These are phyloP conservation scores for Colletotrichum endophyticum DNA, from an alignment of 2,329 filamentous ascomycete genomes.

Conservation along the genomic window DNA sequence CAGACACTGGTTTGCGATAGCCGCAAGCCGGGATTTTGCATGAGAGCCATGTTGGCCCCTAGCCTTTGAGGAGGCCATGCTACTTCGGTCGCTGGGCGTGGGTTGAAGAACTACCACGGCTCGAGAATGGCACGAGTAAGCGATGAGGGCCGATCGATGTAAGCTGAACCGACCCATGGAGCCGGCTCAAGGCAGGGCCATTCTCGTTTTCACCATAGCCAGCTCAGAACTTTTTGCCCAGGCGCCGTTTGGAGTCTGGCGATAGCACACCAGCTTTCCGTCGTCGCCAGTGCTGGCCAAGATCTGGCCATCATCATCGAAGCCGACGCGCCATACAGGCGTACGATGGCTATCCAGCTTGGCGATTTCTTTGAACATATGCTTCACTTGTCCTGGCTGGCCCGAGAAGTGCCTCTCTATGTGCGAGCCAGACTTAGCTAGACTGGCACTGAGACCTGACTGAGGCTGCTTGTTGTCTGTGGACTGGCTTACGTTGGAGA, in stretches of 20 bases:
- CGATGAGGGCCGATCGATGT: background rate
- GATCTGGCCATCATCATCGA: constrained; percentile 73
- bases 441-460: constrained; percentile 57
- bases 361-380: constrained; percentile 67
- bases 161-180: background rate
- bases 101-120: background rate
- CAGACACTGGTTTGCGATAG: background rate
- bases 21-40: background rate
- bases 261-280: constrained; percentile 67
- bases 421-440: constrained; percentile 53
- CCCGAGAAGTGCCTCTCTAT: constrained; percentile 59
- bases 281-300: constrained; percentile 80
- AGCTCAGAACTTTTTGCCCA: constrained; percentile 68
- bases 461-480: constrained; percentile 34
- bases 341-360: constrained; percentile 71
- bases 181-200: constrained; percentile 46
- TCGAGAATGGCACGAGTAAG: background rate
- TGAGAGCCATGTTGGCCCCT: background rate
- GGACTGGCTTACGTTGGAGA: constrained; percentile 19
- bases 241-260: constrained; percentile 60
- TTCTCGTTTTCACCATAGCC: constrained; percentile 60
- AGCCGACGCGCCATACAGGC: constrained; percentile 78
- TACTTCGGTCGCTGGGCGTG: background rate
- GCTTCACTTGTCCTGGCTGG: constrained; percentile 69
- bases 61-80: background rate